Conservation (phyloP, 495 filamentous ascomycete genomes). For the Letharia lupina region DNA sequence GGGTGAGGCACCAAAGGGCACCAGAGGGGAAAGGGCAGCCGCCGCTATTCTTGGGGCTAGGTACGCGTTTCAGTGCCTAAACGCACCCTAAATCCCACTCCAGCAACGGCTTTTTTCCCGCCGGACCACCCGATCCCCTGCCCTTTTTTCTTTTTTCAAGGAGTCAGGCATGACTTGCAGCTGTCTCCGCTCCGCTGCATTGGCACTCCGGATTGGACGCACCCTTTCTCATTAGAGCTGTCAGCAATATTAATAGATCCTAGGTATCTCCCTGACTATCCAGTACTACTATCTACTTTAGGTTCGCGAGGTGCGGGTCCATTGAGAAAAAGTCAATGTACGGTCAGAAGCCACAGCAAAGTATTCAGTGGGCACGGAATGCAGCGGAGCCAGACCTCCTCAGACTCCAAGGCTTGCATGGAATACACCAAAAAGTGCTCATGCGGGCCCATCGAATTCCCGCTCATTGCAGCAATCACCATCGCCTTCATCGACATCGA, state of each 20-base stretch:
- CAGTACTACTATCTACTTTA: too few relatives aligned
- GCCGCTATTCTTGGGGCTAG: neutral
- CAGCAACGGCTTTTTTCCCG: slow-evolving; percentile 5
- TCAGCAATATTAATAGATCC: neutral
- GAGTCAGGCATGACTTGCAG: neutral
- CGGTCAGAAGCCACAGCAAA: neutral
- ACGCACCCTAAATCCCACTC: neutral
- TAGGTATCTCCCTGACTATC: too few relatives aligned
- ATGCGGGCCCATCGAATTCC: neutral
- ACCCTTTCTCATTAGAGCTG: neutral
- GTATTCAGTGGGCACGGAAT: neutral
- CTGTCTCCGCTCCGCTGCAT: neutral
- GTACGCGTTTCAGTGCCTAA: neutral
- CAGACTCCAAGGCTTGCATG: neutral
- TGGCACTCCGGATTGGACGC: neutral
- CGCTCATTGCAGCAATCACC: neutral
- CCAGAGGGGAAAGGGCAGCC: neutral
- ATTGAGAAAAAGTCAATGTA: neutral
- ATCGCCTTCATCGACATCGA: neutral
- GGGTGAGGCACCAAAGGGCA: neutral
- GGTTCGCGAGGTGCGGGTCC: neutral
- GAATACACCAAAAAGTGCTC: neutral
- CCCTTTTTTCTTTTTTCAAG: too few relatives aligned
- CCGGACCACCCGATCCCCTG: neutral
- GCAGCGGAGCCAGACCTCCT: slow-evolving; percentile 1